Evolutionary conservation across 495 filamentous ascomycete genomes (phyloP).

Genomic region (Xylaria nigripes): DNA sequence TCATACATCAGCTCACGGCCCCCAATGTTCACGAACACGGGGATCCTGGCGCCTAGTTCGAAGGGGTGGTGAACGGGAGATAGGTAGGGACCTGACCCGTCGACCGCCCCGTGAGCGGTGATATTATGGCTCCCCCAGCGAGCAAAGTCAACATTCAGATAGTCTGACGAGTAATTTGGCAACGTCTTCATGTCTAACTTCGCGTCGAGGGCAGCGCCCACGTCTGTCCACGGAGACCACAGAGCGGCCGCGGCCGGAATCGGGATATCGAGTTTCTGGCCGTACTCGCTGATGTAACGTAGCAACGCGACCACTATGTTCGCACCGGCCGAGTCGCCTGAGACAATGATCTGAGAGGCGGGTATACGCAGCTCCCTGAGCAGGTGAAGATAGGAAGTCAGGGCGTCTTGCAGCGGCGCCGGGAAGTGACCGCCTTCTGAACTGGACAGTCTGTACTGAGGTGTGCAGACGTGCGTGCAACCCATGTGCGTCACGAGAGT

Average conservation of each 20-base stretch:
- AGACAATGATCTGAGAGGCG: conserved; percentile 19
- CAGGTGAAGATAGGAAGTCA: conserved; percentile 35
- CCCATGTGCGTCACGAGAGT: conserved; percentile 14
- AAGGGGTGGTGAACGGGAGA: conserved; percentile 4
- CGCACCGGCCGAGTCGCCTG: conserved; percentile 24
- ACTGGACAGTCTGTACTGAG: conserved; percentile 33
- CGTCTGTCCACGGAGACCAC: conserved; percentile 6
- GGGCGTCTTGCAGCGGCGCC: conserved; percentile 38
- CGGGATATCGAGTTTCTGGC: conserved; percentile 1
- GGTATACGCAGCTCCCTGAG: conserved; percentile 26
- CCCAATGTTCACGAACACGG: conserved; percentile 1
- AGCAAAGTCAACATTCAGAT: background rate
- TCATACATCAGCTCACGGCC: conserved; percentile 3
- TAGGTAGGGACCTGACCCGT: background rate
- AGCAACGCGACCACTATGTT: conserved; percentile 29
- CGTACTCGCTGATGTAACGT: conserved; percentile 26
- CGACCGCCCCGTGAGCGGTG: conserved; percentile 2
- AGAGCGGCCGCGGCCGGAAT: background rate
- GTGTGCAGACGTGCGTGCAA: conserved; percentile 20
- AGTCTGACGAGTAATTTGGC: conserved; percentile 2
- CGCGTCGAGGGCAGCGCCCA: background rate
- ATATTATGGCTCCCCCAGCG: conserved; percentile 1
- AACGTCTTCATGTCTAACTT: background rate
- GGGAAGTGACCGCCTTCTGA: conserved; percentile 28
- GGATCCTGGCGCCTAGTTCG: background rate